Conservation (phyloP, 257 asterid genomes). For the Ajuga chamaepitys region DNA sequence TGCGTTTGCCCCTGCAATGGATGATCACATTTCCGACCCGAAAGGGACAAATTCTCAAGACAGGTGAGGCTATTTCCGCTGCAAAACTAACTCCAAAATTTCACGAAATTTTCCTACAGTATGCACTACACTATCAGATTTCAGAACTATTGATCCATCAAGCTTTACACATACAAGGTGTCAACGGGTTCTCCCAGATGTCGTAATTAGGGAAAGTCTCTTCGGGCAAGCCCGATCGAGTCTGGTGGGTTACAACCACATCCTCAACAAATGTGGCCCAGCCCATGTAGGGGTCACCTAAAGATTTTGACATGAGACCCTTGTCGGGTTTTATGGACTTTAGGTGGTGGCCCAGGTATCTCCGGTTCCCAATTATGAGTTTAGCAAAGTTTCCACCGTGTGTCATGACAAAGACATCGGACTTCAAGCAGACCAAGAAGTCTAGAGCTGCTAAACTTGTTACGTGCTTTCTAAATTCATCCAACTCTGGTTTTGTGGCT, state of each 20-base stretch:
- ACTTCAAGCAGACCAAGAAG: slow-evolving; percentile 92
- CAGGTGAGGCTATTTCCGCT: background rate
- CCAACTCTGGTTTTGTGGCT: slow-evolving; percentile 71
- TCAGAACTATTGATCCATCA: slow-evolving; percentile 30
- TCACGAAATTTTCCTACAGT: background rate
- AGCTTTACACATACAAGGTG: slow-evolving; percentile 95
- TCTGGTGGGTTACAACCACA: slow-evolving; percentile 75
- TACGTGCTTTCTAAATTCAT: slow-evolving; percentile 85
- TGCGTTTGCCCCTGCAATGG: background rate
- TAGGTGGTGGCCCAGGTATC: slow-evolving; percentile 84
- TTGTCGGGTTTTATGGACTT: slow-evolving; percentile 97
- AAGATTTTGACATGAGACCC: slow-evolving; percentile 91
- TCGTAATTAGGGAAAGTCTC: slow-evolving; percentile 97
- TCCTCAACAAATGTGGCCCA: slow-evolving; percentile 98
- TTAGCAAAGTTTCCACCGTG: slow-evolving; percentile 98
- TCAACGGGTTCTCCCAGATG: slow-evolving; percentile 96
- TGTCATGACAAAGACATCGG: slow-evolving; percentile 96
- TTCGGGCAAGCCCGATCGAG: slow-evolving; percentile 89
- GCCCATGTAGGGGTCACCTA: slow-evolving; percentile 99
- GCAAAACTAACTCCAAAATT: slow-evolving; percentile 12
- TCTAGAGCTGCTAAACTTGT: slow-evolving; percentile 98
- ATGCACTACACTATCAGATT: slow-evolving; percentile 17
- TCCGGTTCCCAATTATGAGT: slow-evolving; percentile 74
- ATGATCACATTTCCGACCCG: slow-evolving; percentile 17
- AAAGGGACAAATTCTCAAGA: slow-evolving; percentile 1